A percentile compares a stretch with the other conserved stretches of the same genome.
These are phyloP conservation scores for Dryadomyces quercus-mongolicae DNA, from an alignment of 2,329 filamentous ascomycete genomes.

Conservation along the genomic window DNA sequence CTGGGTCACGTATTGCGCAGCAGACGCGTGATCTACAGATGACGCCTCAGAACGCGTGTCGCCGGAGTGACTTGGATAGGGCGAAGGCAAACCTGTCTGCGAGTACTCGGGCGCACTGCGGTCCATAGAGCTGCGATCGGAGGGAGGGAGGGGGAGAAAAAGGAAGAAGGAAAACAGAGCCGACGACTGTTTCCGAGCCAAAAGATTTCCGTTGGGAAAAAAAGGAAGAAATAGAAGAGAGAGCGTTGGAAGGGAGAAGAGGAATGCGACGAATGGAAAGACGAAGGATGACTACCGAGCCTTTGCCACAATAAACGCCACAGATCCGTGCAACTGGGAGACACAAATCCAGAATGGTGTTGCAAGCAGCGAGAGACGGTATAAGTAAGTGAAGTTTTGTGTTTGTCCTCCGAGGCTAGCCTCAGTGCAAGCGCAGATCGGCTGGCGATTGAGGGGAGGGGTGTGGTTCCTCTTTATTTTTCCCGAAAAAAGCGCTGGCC, in stretches of 20 bases:
- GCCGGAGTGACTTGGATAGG: constrained; percentile 53
- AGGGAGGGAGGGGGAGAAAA: not conserved
- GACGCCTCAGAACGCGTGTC: constrained; percentile 74
- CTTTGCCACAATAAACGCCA: constrained; percentile 2
- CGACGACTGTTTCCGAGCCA: constrained; percentile 8
- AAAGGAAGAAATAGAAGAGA: not conserved
- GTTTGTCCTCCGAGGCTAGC: constrained; percentile 15
- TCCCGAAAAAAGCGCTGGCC: not conserved
- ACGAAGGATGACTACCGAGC: not conserved
- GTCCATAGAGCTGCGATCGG: constrained; percentile 37
- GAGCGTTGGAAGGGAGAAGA: not conserved
- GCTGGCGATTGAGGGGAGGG: not conserved
- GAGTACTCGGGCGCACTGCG: constrained; percentile 61
- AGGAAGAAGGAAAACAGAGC: not conserved
- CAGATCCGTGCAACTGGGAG: not conserved
- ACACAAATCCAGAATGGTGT: constrained; percentile 5
- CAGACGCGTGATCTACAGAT: constrained; percentile 82
- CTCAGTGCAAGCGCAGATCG: constrained; percentile 14
- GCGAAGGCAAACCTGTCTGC: constrained; percentile 78
- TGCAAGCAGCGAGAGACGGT: constrained; percentile 3
- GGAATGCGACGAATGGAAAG: not conserved
- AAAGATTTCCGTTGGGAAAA: not conserved
- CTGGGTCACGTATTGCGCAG: constrained; percentile 76
- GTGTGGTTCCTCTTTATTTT: constrained; percentile 1
- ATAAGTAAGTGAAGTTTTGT: constrained; percentile 16